These are phyloP conservation scores for Fusarium compactum DNA, from an alignment of 2,329 filamentous ascomycete genomes.

Conservation along the genomic window DNA sequence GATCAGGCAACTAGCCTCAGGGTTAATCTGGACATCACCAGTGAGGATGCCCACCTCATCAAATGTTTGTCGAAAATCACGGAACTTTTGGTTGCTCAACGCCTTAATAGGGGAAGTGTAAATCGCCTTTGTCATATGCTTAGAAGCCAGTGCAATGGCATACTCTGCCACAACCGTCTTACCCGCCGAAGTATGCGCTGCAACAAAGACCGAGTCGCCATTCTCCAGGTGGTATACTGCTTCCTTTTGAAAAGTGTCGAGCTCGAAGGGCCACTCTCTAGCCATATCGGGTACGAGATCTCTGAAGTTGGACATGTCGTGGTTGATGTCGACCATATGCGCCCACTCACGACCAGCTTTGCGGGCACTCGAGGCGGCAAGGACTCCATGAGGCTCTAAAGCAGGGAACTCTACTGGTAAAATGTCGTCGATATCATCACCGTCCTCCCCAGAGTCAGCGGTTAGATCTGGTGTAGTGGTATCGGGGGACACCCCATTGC, in stretches of 20 bases:
- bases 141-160: constrained; percentile 94
- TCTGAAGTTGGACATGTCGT: constrained; percentile 91
- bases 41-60: constrained; percentile 97
- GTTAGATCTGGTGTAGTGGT: constrained; percentile 43
- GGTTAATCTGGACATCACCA: constrained; percentile 97
- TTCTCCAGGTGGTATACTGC: constrained; percentile 97
- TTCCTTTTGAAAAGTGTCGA: constrained; percentile 98
- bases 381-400: constrained; percentile 82
- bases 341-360: constrained; percentile 91
- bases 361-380: constrained; percentile 77
- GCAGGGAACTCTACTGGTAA: constrained; percentile 94
- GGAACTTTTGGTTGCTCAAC: constrained; percentile 97
- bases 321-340: constrained; percentile 96
- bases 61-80: constrained; percentile 90
- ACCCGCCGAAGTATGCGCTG: constrained; percentile 95
- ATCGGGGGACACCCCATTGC: constrained; percentile 46
- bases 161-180: constrained; percentile 99
- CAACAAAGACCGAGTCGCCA: constrained; percentile 97
- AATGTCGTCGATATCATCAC: constrained; percentile 82
- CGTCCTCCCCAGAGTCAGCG: constrained; percentile 60
- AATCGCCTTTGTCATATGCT: constrained; percentile 99
- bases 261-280: constrained; percentile 93
- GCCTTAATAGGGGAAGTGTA: constrained; percentile 99
- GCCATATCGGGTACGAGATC: constrained; percentile 98
- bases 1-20: constrained; percentile 96